A percentile compares a stretch with the other conserved stretches of the same genome.
phyloP scores from a whole-genome alignment of 768 basidiomycete species.

The Scleroderma citrinum region DNA sequence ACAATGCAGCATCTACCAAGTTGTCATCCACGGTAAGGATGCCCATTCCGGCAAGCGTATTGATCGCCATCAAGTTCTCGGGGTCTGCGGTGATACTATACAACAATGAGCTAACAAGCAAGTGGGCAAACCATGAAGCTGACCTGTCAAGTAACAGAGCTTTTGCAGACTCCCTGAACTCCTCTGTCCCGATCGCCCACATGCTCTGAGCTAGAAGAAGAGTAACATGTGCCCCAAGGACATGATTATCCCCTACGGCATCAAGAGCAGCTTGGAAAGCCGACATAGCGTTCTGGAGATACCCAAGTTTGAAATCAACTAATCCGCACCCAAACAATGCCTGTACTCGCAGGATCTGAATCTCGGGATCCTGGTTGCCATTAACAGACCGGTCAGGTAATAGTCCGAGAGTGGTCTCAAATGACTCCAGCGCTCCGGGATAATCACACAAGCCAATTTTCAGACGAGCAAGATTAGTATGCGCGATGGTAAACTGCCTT shows the following conservation, averaged over 20 bases:
- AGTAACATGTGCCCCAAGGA: conserved; percentile 59
- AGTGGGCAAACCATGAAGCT: not conserved
- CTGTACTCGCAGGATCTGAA: conserved; percentile 48
- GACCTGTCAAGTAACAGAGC: conserved; percentile 78
- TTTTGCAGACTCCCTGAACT: conserved; percentile 73
- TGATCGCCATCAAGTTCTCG: conserved; percentile 76
- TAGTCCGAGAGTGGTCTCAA: conserved; percentile 67
- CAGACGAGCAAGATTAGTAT: conserved; percentile 75
- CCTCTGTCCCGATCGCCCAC: conserved; percentile 76
- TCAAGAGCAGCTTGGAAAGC: conserved; percentile 64
- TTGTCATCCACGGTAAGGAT: conserved; percentile 72
- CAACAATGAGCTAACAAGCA: conserved; percentile 10
- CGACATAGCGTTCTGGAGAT: conserved; percentile 57
- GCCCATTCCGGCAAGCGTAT: conserved; percentile 84
- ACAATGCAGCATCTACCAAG: conserved; percentile 80
- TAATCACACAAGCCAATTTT: conserved; percentile 57
- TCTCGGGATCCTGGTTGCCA: conserved; percentile 28
- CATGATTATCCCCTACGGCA: conserved; percentile 41
- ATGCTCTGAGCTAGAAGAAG: conserved; percentile 81
- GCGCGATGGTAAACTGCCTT: conserved; percentile 72
- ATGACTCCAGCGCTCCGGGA: conserved; percentile 57
- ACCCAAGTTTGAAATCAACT: conserved; percentile 58
- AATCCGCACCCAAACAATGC: conserved; percentile 68
- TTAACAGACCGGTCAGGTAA: conserved; percentile 35
- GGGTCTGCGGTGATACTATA: conserved; percentile 70